phyloP scores from a whole-genome alignment of 2,329 filamentous ascomycete genomes.

The Rachicladosporium sp. region DNA sequence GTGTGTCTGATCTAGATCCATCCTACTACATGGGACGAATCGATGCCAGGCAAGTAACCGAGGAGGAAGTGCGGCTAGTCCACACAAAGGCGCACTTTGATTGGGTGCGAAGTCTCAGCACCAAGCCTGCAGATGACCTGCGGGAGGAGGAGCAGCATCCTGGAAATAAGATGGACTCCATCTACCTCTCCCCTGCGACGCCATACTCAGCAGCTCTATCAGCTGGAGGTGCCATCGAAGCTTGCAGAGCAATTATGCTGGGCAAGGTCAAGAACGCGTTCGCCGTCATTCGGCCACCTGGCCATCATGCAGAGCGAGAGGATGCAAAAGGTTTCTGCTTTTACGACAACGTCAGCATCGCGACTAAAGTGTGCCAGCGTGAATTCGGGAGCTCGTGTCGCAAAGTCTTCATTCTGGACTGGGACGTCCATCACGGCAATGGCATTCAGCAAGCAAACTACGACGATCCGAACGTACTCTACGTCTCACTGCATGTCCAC shows the following conservation, averaged over 20 bases:
- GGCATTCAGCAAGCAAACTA: constrained; percentile 96
- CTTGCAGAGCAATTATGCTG: constrained; percentile 76
- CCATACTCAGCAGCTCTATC: constrained; percentile 65
- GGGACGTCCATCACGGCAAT: constrained; percentile 72
- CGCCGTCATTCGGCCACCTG: constrained; percentile 86
- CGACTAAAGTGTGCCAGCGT: constrained; percentile 72
- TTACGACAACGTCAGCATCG: constrained; percentile 95
- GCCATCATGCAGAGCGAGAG: constrained; percentile 84
- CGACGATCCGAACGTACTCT: constrained; percentile 83
- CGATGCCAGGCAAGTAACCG: constrained; percentile 60
- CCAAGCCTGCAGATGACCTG: constrained; percentile 21
- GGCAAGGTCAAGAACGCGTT: constrained; percentile 87
- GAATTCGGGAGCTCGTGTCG: constrained; percentile 70
- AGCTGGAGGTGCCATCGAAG: constrained; percentile 88
- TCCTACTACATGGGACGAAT: constrained; percentile 56
- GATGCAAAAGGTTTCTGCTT: constrained; percentile 88
- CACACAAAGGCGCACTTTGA: constrained; percentile 67
- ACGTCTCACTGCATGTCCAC: constrained; percentile 90
- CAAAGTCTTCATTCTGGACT: constrained; percentile 87
- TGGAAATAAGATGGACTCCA: constrained; percentile 39
- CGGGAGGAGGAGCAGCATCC: constrained; percentile 49
- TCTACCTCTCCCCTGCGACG: constrained; percentile 29
- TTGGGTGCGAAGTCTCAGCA: constrained; percentile 55
- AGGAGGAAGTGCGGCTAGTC: constrained; percentile 66
- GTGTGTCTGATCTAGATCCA: constrained; percentile 33